phyloP scores from a whole-genome alignment of 164 flowering plant genomes.

The Platanus orientalis region DNA sequence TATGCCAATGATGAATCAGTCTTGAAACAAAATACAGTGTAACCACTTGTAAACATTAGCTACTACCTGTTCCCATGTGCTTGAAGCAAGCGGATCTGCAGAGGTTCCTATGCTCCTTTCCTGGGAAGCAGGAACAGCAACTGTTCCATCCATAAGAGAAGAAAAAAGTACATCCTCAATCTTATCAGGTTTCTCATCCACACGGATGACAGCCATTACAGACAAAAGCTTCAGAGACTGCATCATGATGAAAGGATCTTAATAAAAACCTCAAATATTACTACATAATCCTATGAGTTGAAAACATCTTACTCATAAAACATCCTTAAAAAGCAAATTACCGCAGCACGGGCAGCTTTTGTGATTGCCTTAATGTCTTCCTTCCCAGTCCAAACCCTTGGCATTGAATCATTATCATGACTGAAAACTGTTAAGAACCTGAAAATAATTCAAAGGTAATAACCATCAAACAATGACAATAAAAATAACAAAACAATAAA shows the following conservation, averaged over 20 bases:
- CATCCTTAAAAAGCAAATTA: conserved; percentile 19
- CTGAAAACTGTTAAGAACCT: conserved; percentile 64
- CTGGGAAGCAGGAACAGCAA: conserved; percentile 17
- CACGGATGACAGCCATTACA: conserved; percentile 61
- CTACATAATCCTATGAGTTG: not conserved
- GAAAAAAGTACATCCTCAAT: conserved; percentile 40
- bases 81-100: conserved; percentile 68
- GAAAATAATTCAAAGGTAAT: conserved; percentile 7
- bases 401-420: conserved; percentile 68
- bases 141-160: conserved; percentile 41
- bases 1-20: not conserved
- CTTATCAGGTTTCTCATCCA: conserved; percentile 51
- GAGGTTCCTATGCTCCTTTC: conserved; percentile 25
- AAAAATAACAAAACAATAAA: too few species aligned
- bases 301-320: not conserved
- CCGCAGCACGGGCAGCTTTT: conserved; percentile 56
- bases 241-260: conserved; percentile 10
- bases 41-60: not conserved
- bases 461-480: not conserved
- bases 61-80: conserved; percentile 75
- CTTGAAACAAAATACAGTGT: not conserved
- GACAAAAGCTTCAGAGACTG: conserved; percentile 65
- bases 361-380: conserved; percentile 69
- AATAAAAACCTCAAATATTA: not conserved
- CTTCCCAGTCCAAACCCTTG: conserved; percentile 82